Base-by-base conservation (phyloP, 164 flowering plant species). In the Vitis cinerea region DNA sequence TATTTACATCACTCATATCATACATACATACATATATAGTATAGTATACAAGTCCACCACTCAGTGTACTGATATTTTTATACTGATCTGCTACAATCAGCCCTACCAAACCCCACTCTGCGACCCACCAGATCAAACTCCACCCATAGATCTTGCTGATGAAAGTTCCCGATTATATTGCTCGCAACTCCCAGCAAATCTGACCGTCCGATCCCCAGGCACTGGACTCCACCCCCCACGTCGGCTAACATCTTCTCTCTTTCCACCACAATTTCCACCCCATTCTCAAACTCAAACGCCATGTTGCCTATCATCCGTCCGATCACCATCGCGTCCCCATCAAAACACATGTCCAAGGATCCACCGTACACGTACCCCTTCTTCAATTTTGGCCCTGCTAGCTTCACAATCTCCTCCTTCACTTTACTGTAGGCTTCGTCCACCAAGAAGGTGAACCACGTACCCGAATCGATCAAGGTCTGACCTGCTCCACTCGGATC, bases 91-190 rank as follows among this genome's bases (percentile, higher is more conserved):
- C 86, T 86, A 63, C 97, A 92, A 57, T 90, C 87, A 0, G 97
- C 94, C 64, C 29, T 75, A 56, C 85, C 93, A 50, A 92, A 83
- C 0, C 97, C 97, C n/a, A 92, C 77, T 63, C 85, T 81, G 5
- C 79, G 77, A 23, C 78, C 82, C 13, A 63, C 69, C 15, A 87
- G 58, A 82, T 92, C 97, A 56, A 81, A 92, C 58, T 92, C 97
- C 72, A 92, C 92, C 97, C 97, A 92, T 15, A 73, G 73, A 72
- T 90, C 83, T 48, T 88, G 97, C 75, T 92, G 97, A 74, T 92
- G 93, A 48, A 83, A 74, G 52, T 88, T 90, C 14, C 97, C 97
- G 4, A 92, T 83, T 9, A 92, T 88, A 27, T 88, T 89, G 59
- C 91, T 83, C 12, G 86, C 83, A 0, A 83, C 71, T 0, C 89